Evolutionary conservation across 2,329 filamentous ascomycete species (phyloP), one percentile per base, ranked within the genome.

Genomic region (Penicillium sp.): DNA sequence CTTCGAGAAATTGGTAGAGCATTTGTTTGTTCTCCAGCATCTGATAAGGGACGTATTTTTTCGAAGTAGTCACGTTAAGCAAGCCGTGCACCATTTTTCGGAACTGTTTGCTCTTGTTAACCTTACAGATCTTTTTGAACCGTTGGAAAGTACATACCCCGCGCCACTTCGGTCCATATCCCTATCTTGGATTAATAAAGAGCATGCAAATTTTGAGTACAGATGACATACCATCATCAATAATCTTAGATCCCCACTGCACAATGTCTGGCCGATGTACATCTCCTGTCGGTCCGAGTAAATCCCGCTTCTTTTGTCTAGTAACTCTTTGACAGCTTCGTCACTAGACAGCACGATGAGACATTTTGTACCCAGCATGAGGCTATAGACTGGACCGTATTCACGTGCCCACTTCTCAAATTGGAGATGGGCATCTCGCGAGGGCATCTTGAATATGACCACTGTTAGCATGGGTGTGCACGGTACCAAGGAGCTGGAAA

Each of bases 11-110:
- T 6, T 78, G 76, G 42, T 69, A 54, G 54, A 70, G 18, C 79
- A 84, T 79, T 45, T 78, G 74, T 59, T 78, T 80, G 64, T 78
- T 81, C 62, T 84, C 81, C 2, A 84, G 70, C 44, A 79, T 74
- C 57, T 84, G 81, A 56, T 83, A 84, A 2, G 78, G 74, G 2
- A 83, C 72, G 52, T 85, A 85, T 8, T 69, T 66, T 48, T 71
- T 73, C 3, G 78, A 73, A 1, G 74, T 71, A 0, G 69, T 74
- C 47, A 78, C 64, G 56, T 81, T 80, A 26, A 82, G 74, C 1
- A 79, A 69, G 2, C 65, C 68, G 59, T 81, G 79, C 3, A 75
- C 59, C 58, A 70, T 66, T 44, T 70, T 70, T 13, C 66, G 67
- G 47, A 64, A 61, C 56, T 63, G 13, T 29, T 4, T 4, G n/a